These are phyloP conservation scores for Fragaria ananassa DNA, from an alignment of 306 rosid genomes.

Conservation along the genomic window DNA sequence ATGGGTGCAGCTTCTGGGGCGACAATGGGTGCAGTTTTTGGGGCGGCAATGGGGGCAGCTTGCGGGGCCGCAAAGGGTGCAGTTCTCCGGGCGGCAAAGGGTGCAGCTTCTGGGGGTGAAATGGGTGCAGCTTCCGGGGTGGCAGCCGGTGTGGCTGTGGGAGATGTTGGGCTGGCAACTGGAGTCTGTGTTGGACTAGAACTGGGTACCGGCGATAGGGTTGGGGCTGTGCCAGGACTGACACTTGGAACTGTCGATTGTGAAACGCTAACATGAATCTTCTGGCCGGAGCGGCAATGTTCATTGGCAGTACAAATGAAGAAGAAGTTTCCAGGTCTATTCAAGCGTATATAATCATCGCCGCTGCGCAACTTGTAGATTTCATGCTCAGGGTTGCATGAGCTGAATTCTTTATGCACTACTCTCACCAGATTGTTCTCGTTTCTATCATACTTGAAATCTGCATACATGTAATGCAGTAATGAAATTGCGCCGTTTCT, in stretches of 20 bases:
- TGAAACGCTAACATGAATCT: neutral
- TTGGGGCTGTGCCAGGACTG: neutral
- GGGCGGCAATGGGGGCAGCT: neutral
- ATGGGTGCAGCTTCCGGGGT: neutral
- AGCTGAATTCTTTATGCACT: neutral
- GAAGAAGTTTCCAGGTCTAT: slow-evolving; percentile 7
- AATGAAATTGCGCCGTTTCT: neutral
- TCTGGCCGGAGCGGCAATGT: neutral
- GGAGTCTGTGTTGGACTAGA: neutral
- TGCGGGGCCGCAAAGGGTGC: neutral
- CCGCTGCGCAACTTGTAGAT: neutral
- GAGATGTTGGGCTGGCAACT: neutral
- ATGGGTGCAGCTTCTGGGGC: neutral
- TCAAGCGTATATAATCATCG: neutral
- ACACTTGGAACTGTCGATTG: neutral
- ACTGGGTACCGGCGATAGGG: neutral
- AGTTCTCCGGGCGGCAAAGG: neutral
- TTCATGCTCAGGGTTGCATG: neutral
- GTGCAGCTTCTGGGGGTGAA: neutral
- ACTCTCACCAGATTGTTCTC: neutral
- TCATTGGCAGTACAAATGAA: neutral
- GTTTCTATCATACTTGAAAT: neutral
- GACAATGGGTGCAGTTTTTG: too few species aligned
- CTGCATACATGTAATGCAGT: neutral
- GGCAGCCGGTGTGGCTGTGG: neutral